Evolutionary conservation across 164 flowering plant genomes (phyloP), one percentile per base, ranked within the genome.

Genomic region (Aristolochia californica): DNA sequence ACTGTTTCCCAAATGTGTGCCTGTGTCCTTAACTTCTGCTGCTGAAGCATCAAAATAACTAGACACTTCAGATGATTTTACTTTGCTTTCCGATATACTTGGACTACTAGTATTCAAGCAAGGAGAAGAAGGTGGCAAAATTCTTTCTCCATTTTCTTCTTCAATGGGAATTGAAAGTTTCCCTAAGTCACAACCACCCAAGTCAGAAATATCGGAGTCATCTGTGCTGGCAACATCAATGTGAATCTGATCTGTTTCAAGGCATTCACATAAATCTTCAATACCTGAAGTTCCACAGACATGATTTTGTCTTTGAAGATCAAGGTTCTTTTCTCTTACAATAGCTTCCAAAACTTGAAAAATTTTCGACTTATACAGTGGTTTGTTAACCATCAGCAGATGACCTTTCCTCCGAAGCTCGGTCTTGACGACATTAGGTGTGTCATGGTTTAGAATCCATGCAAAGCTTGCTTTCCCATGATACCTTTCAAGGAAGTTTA

Each of bases 381-480:
- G 98, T 59, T 71, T 77, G 55, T 83, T 88, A 12, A 87, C 85
- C 86, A 81, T 81, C 72, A 87, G 16, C 2, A 68, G 16, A 65
- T 93, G 83, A 58, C 97, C 95, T 73, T 76, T 81, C 53, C 72
- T 66, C 8, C 88, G 78, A 13, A 93, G 88, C 74, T 93, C 98
- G 70, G 71, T 71, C 69, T 88, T 93, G 53, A 87, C 61, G 27
- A 74, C 68, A 69, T 73, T 83, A 48, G 85, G 70, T 26, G 91
- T 85, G 52, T 93, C 91, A 67, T 93, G 97, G 74, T 79, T 85
- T 43, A 93, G 70, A 65, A 85, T 66, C 98, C 98, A 91, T 20
- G 86, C 95, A 67, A 88, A 91, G 65, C 76, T 82, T 20, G 74
- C 86, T 62, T 75, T 75, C 22, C 73, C 74, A 21, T 58, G 56